phyloP scores from a whole-genome alignment of 2,329 filamentous ascomycete species.

The Colletotrichum eremochloae region DNA sequence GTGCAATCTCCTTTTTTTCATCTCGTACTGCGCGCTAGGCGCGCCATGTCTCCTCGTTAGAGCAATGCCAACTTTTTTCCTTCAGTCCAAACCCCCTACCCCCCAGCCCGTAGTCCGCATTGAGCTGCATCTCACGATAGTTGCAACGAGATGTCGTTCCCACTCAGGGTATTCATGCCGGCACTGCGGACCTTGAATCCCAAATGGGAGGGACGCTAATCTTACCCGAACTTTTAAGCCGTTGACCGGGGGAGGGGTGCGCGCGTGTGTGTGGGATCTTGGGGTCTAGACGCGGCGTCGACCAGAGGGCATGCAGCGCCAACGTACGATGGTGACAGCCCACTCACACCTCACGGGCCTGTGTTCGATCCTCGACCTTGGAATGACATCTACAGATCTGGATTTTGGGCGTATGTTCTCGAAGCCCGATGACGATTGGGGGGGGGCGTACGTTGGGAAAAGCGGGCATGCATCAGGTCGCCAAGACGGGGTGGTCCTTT shows the following conservation, averaged over 20 bases:
- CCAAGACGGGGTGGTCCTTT: constrained; percentile 10
- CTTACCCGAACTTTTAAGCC: not conserved
- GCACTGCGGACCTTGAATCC: constrained; percentile 24
- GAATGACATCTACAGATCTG: constrained; percentile 8
- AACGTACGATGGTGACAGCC: constrained; percentile 38
- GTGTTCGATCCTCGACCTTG: constrained; percentile 29
- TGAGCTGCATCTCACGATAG: constrained; percentile 4
- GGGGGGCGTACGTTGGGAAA: not conserved
- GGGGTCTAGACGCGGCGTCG: constrained; percentile 33
- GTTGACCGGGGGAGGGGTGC: not conserved
- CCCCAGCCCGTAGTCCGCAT: not conserved
- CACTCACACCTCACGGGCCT: constrained; percentile 14
- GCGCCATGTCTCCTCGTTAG: constrained; percentile 23
- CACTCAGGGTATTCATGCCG: constrained; percentile 2
- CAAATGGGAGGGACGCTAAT: constrained; percentile 37
- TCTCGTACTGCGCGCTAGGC: constrained; percentile 9
- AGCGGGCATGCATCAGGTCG: not conserved
- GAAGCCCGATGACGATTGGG: constrained; percentile 17
- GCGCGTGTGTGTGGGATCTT: constrained; percentile 14
- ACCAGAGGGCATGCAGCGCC: constrained; percentile 33
- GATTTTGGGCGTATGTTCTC: not conserved
- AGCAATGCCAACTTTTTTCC: constrained; percentile 24
- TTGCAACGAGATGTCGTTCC: constrained; percentile 1
- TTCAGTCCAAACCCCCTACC: not conserved
- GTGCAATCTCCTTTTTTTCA: constrained; percentile 3